Conservation (phyloP, 202 grass and related monocot species). For the Elaeis oleifera region DNA sequence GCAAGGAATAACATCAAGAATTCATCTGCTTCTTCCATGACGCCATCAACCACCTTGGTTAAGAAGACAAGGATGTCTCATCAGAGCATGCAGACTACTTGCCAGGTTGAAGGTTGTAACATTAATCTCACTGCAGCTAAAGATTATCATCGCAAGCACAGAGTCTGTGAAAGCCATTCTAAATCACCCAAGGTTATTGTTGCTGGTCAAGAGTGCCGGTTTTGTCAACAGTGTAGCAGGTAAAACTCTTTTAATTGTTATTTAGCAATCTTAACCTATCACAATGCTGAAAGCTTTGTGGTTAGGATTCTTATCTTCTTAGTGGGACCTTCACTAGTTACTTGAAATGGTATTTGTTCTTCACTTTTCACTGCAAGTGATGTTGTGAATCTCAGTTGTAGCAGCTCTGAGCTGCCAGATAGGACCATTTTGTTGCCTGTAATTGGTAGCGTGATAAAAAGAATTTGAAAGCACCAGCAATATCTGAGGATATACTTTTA, state of each 20-base stretch:
- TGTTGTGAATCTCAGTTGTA: no score
- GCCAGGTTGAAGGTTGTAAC: constrained; percentile 62
- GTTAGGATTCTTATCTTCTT: no score
- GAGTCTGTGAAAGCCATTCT: constrained; percentile 47
- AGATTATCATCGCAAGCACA: constrained; percentile 60
- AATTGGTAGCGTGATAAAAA: no score
- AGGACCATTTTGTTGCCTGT: no score
- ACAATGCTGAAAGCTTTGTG: no score
- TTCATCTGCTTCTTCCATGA: not conserved
- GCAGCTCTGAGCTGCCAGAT: no score
- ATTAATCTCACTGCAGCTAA: constrained; percentile 48
- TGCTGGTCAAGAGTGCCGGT: constrained; percentile 44
- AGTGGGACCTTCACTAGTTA: no score
- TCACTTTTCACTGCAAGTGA: no score
- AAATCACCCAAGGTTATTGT: constrained; percentile 46
- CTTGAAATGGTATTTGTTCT: no score
- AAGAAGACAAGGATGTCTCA: constrained; percentile 19
- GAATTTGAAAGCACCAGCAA: no score
- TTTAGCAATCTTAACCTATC: no score
- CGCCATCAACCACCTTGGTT: constrained; percentile 1
- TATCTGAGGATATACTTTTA: no score
- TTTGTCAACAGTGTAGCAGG: constrained; percentile 80
- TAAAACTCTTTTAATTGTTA: constrained; percentile 18
- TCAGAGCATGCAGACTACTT: constrained; percentile 13
- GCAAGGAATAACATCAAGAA: constrained; percentile 34